Evolutionary conservation across 768 basidiomycete species (phyloP).

Genomic region (Pleurotus citrinopileatus): DNA sequence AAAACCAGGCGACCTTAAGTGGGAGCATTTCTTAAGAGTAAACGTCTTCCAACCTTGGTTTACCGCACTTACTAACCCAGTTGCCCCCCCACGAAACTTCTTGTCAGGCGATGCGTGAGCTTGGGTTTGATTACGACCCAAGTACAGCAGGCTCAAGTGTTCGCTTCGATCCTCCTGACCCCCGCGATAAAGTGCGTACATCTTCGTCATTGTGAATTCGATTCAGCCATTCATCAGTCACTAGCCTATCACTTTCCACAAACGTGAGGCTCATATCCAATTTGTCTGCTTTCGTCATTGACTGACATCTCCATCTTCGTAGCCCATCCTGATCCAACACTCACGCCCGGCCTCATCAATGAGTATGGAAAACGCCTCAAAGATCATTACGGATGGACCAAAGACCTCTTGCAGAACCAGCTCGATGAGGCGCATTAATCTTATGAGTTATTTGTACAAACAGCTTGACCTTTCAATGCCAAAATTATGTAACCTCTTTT

Average conservation of each 20-base stretch:
- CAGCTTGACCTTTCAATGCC: neutral
- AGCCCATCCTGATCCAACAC: conserved; percentile 77
- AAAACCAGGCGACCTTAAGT: conserved; percentile 65
- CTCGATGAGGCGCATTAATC: neutral
- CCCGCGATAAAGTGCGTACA: conserved; percentile 31
- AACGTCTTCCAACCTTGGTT: conserved; percentile 10
- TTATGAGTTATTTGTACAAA: neutral
- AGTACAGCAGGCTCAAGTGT: conserved; percentile 82
- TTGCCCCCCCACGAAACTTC: too few relatives aligned
- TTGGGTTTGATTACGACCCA: conserved; percentile 74
- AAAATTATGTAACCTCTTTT: too few relatives aligned
- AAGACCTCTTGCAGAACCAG: conserved; percentile 35
- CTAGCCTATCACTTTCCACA: conserved; percentile 78
- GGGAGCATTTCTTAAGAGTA: conserved; percentile 79
- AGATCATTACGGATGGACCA: conserved; percentile 65
- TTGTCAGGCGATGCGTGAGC: conserved; percentile 66
- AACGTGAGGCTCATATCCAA: conserved; percentile 42
- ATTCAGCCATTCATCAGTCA: too few relatives aligned
- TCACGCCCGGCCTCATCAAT: conserved; percentile 47
- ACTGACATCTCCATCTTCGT: conserved; percentile 12
- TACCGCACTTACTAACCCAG: neutral
- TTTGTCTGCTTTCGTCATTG: neutral
- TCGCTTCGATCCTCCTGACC: conserved; percentile 72
- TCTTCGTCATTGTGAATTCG: too few relatives aligned
- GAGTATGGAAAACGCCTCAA: conserved; percentile 58